A percentile compares a stretch with the other conserved stretches of the same genome.
Evolutionary conservation across 495 filamentous ascomycete species (phyloP).

Genomic region (Lepidopterella palustris): DNA sequence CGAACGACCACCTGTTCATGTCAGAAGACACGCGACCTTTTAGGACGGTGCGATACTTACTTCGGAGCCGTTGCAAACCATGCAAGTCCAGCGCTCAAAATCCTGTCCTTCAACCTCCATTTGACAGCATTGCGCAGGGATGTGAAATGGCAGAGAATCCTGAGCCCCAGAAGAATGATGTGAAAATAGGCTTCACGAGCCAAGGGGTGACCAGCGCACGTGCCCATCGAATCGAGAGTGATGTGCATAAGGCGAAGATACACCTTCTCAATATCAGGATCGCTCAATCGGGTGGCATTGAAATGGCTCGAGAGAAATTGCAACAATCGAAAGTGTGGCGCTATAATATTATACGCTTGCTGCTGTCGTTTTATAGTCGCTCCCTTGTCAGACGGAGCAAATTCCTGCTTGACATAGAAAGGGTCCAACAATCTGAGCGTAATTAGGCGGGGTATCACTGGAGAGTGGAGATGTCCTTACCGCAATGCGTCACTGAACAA

Average conservation of each 20-base stretch:
- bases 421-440: conserved; percentile 66
- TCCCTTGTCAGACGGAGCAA: conserved; percentile 80
- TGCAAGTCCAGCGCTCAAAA: conserved; percentile 72
- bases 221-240: conserved; percentile 64
- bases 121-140: conserved; percentile 52
- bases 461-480: conserved; percentile 35
- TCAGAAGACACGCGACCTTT: background rate
- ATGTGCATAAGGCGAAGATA: conserved; percentile 72
- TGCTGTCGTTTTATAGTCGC: conserved; percentile 68
- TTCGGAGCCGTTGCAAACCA: conserved; percentile 82
- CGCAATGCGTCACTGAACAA: conserved; percentile 70
- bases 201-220: conserved; percentile 71
- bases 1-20: conserved; percentile 71
- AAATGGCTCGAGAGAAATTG: conserved; percentile 92
- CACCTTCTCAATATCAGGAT: conserved; percentile 66
- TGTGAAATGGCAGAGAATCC: conserved; percentile 62
- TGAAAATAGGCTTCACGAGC: conserved; percentile 87
- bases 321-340: conserved; percentile 77
- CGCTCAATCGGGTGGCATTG: conserved; percentile 78
- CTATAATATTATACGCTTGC: conserved; percentile 66
- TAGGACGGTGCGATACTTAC: conserved; percentile 32
- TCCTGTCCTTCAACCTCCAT: conserved; percentile 79
- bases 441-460: conserved; percentile 31
- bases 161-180: conserved; percentile 72
- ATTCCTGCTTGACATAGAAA: conserved; percentile 84